Percentiles rank a stretch among this genome's conserved stretches.
Conservation (phyloP, 2,329 filamentous ascomycete genomes). For the Nemania sp. region DNA sequence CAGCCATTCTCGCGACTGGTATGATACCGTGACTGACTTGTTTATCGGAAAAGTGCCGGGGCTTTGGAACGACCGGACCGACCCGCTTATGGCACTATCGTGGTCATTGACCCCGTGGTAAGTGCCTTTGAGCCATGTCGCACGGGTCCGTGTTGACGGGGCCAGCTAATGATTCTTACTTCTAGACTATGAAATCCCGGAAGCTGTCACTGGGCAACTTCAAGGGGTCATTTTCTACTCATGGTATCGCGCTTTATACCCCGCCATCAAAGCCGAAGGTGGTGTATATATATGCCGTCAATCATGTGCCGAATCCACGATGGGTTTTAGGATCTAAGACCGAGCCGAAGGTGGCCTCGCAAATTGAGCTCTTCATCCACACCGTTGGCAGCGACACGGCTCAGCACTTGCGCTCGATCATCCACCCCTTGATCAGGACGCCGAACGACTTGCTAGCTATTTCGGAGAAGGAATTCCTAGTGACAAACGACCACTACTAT, state of each 20-base stretch:
- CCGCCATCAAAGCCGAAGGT: constrained; percentile 46
- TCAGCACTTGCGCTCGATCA: constrained; percentile 56
- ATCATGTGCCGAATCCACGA: constrained; percentile 57
- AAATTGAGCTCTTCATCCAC: constrained; percentile 62
- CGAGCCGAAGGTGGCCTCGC: constrained; percentile 50
- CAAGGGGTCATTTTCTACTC: constrained; percentile 56
- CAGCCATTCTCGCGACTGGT: not conserved
- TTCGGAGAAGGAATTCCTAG: constrained; percentile 53
- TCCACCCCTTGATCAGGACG: constrained; percentile 55
- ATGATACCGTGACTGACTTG: not conserved
- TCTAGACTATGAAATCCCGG: constrained; percentile 49
- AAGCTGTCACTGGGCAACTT: constrained; percentile 56
- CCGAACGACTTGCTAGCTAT: constrained; percentile 61
- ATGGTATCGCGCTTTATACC: constrained; percentile 62
- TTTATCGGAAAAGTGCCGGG: constrained; percentile 17
- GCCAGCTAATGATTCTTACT: not conserved
- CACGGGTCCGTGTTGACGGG: not conserved
- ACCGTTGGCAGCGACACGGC: constrained; percentile 46
- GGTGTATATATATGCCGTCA: constrained; percentile 64
- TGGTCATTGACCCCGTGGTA: constrained; percentile 58
- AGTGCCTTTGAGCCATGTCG: constrained; percentile 22
- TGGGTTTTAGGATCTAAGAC: constrained; percentile 36
- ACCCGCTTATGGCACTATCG: constrained; percentile 48
- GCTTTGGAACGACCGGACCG: constrained; percentile 41
- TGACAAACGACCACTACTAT: constrained; percentile 64